These are phyloP conservation scores for Pseudoscleropodium purum DNA, from an alignment of 225 moss, liverwort and hornwort genomes.

Conservation along the genomic window DNA sequence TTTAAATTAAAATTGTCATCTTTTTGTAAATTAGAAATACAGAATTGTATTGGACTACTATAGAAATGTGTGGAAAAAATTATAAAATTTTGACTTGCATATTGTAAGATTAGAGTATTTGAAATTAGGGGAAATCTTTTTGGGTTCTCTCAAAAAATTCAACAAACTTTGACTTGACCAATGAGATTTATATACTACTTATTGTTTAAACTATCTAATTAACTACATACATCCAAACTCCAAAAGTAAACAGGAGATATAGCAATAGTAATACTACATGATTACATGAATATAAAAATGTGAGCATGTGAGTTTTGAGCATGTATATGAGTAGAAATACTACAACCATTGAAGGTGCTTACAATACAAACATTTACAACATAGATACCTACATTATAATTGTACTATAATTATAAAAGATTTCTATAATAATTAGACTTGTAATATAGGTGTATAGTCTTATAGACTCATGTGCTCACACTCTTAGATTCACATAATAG, in stretches of 20 bases:
- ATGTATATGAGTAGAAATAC: no score
- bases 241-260: background rate
- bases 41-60: background rate
- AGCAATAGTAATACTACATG: no score
- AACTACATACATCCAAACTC: background rate
- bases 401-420: no score
- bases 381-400: no score
- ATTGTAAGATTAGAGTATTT: background rate
- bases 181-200: background rate
- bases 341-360: no score
- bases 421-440: no score
- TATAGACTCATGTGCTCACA: no score
- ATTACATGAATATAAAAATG: no score
- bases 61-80: background rate
- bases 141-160: background rate
- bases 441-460: no score
- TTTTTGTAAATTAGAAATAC: background rate
- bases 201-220: background rate
- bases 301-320: no score
- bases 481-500: accelerated
- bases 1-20: background rate
- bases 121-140: accelerated
- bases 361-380: no score
- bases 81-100: background rate
- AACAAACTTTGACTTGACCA: background rate